Evolutionary conservation across 345 rosid genomes (phyloP).

Genomic region (Toxicodendron radicans): DNA sequence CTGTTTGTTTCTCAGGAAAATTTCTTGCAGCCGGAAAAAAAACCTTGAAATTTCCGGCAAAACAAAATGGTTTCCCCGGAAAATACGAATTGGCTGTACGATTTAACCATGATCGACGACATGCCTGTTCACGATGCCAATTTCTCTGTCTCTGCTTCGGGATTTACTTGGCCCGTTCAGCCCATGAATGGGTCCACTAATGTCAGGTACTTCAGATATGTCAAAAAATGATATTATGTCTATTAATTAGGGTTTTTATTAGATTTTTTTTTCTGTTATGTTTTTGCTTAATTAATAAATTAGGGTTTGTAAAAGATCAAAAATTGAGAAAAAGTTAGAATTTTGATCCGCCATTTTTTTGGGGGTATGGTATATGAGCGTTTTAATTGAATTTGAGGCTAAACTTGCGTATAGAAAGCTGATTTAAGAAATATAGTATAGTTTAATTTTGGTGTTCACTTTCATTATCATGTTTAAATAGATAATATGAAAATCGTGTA

Average conservation of each 20-base stretch:
- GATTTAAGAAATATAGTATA: neutral
- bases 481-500: neutral
- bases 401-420: neutral
- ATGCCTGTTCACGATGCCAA: slow-evolving; percentile 53
- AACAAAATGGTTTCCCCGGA: slow-evolving; percentile 73
- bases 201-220: slow-evolving; percentile 44
- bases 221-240: neutral
- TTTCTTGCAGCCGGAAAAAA: slow-evolving; percentile 8
- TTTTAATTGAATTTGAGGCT: neutral
- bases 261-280: neutral
- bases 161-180: slow-evolving; percentile 76
- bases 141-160: slow-evolving; percentile 55
- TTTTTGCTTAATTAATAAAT: neutral
- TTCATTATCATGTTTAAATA: neutral
- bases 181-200: slow-evolving; percentile 53
- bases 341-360: neutral
- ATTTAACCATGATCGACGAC: slow-evolving; percentile 70
- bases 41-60: slow-evolving; percentile 10
- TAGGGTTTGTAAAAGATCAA: neutral
- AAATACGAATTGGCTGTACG: slow-evolving; percentile 63
- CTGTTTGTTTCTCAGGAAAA: slow-evolving; percentile 17
- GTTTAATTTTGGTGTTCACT: neutral
- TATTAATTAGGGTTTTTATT: slow-evolving; percentile 7
- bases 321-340: too few species aligned
- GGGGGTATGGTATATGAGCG: neutral